phyloP scores from a whole-genome alignment of 1,284 basidiomycete species.

The Cryptococcus deneoformans region DNA sequence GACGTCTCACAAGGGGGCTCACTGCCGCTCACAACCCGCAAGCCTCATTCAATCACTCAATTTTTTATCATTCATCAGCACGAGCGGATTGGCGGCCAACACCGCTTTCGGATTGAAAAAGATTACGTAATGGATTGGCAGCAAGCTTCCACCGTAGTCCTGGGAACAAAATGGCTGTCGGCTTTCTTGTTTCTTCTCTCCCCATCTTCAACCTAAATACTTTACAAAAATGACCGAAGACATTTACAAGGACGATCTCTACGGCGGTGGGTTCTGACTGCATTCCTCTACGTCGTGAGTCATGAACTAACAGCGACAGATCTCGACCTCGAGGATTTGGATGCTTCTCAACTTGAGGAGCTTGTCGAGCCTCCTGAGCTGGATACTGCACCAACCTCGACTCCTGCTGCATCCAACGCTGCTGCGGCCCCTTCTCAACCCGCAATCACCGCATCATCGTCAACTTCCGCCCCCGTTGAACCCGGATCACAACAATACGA shows the following conservation, averaged over 20 bases:
- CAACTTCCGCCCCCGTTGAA: neutral
- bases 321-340: slow-evolving; percentile 41
- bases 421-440: neutral
- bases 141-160: neutral
- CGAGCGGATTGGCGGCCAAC: too few species aligned
- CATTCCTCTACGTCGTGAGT: neutral
- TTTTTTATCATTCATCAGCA: too few species aligned
- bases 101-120: neutral
- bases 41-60: too few species aligned
- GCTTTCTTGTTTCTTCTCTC: neutral
- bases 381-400: slow-evolving; percentile 8
- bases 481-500: too few species aligned
- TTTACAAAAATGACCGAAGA: slow-evolving; percentile 39
- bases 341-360: slow-evolving; percentile 39
- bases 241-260: slow-evolving; percentile 40
- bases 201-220: neutral
- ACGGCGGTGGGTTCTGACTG: slow-evolving; percentile 30
- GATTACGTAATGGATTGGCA: neutral
- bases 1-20: too few species aligned
- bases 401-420: neutral
- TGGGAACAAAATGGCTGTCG: neutral
- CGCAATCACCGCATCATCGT: neutral
- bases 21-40: too few species aligned
- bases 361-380: slow-evolving; percentile 36
- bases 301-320: slow-evolving; percentile 9